Evolutionary conservation across 2,329 filamentous ascomycete genomes (phyloP), one percentile per base, ranked within the genome.

Genomic region (Trichoderma breve): DNA sequence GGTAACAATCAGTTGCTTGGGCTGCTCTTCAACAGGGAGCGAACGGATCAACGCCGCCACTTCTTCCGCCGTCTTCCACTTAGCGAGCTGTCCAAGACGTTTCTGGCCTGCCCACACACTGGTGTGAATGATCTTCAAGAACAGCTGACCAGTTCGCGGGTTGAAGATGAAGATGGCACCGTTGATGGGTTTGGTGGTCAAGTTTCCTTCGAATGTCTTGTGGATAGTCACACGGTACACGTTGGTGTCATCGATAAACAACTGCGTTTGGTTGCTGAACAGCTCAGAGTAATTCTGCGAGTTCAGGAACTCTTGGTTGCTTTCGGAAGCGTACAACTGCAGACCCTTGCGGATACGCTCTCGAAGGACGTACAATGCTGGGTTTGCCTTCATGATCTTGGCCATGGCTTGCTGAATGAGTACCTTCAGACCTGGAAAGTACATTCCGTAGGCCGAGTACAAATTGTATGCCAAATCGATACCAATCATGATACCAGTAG

Each of bases 131-230:
- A 99, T 98, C 88, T 99, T 99, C 80, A 99, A 84, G 90, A 99
- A 99, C 51, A 99, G 84, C 79, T 99, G 96, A 65, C 96, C 96
- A 67, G 96, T 99, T 72, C 95, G 90, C n/a, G 97, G 96, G 81
- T 99, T 99, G 89, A 99, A 98, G 80, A 99, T 99, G 86, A 99
- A 99, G 81, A 99, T 98, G 60, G 97, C 96, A 80, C 96, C 96
- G 81, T 99, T 99, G 87, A 99, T 99, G 4, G 96, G 96, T 83
- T 99, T 99, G 2, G 96, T 99, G 0, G 96, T 99, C 89, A 99
- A 86, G 80, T 99, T 99, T 77, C 96, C 96, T 82, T 99, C 96
- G 74, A 99, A 99, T 0, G 96, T 99, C 89, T 99, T 99, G 87
- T 99, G 96, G 74, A 99, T 99, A 0, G 96, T 99, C 73, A 99